phyloP scores from a whole-genome alignment of 345 rosid species.

The Turritis glabra region DNA sequence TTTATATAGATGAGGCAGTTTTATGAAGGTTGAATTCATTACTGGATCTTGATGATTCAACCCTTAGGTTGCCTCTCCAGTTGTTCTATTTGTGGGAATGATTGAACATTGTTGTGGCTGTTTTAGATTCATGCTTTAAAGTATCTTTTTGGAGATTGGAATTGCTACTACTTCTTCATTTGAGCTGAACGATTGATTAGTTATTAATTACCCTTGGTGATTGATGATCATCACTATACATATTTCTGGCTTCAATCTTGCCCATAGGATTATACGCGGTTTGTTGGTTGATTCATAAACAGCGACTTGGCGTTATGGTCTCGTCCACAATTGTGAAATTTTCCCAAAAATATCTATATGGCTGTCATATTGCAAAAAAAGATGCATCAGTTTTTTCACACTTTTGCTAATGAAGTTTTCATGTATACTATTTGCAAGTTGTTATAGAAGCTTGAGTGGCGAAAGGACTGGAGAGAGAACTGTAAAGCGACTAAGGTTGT shows the following conservation, averaged over 20 bases:
- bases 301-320: too few species aligned
- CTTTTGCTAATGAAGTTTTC: too few species aligned
- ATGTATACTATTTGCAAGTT: neutral
- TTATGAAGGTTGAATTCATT: neutral
- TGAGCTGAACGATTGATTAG: neutral
- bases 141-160: neutral
- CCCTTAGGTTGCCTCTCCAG: neutral
- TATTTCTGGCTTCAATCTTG: too few species aligned
- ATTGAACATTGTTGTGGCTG: neutral
- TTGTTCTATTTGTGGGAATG: neutral
- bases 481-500: constrained; percentile 72
- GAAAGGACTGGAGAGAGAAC: constrained; percentile 73
- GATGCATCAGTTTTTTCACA: too few species aligned
- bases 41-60: neutral
- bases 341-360: too few species aligned
- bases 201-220: neutral
- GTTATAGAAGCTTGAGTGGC: constrained; percentile 60
- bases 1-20: neutral
- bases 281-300: too few species aligned
- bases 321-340: too few species aligned
- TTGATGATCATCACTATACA: neutral
- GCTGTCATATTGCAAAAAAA: too few species aligned
- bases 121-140: neutral
- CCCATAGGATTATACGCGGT: too few species aligned
- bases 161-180: neutral